Conservation (phyloP, 148 eudicot species). For the Drosera capensis region DNA sequence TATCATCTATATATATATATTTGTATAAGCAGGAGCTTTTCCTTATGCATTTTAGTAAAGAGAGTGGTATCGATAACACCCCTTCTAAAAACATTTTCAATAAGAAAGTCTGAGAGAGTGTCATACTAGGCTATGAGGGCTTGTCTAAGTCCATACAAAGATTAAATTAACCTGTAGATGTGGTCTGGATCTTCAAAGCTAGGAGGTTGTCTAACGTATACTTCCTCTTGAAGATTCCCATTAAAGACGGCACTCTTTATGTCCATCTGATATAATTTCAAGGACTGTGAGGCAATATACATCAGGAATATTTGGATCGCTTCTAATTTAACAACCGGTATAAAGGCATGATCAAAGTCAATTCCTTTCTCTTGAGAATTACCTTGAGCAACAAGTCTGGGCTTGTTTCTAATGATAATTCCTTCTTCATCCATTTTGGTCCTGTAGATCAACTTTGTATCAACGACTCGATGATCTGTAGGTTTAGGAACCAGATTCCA, state of each 20-base stretch:
- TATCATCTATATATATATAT: background rate
- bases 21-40: background rate
- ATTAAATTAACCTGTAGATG: background rate
- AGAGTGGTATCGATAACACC: background rate
- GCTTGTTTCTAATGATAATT: background rate
- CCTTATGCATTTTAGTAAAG: no score
- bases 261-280: background rate
- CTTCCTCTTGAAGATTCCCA: background rate
- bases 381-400: background rate
- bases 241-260: background rate
- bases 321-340: background rate
- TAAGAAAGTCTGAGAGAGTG: background rate
- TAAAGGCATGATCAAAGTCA: background rate
- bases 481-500: background rate
- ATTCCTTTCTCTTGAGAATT: constrained; percentile 1
- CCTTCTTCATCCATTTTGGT: constrained; percentile 3
- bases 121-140: background rate
- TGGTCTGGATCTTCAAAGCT: background rate
- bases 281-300: background rate
- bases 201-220: background rate
- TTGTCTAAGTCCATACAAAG: background rate
- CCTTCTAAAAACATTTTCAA: background rate
- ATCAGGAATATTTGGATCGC: background rate
- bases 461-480: background rate
- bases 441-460: constrained; percentile 2